phyloP scores from a whole-genome alignment of 306 rosid genomes.

The Malus sylvestris region DNA sequence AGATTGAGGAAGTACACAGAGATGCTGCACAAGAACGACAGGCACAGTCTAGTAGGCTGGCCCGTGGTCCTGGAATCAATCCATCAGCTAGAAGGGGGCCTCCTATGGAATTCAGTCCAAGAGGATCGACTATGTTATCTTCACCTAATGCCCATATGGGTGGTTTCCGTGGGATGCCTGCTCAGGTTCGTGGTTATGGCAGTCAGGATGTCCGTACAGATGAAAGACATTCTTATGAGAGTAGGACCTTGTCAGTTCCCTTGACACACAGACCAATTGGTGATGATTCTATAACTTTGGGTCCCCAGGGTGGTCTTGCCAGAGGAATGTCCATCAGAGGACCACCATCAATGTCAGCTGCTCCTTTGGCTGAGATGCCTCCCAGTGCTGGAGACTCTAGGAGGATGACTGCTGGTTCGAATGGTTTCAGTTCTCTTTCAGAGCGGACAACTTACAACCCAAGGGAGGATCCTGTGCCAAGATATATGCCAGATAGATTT shows the following conservation, averaged over 20 bases:
- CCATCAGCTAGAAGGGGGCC: constrained; percentile 52
- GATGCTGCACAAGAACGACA: constrained; percentile 97
- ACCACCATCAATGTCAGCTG: constrained; percentile 40
- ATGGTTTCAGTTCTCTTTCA: constrained; percentile 47
- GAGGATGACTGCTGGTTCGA: constrained; percentile 44
- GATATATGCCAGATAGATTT: constrained; percentile 40
- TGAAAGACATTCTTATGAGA: constrained; percentile 60
- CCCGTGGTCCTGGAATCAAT: constrained; percentile 62
- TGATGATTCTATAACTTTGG: constrained; percentile 71
- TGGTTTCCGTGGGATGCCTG: constrained; percentile 50
- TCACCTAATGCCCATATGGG: constrained; percentile 59
- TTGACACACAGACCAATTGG: constrained; percentile 54
- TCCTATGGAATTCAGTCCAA: constrained; percentile 57
- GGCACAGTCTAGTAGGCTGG: constrained; percentile 66
- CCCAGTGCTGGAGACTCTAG: constrained; percentile 39
- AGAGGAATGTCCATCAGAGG: constrained; percentile 93
- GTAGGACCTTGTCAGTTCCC: constrained; percentile 55
- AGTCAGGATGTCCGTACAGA: constrained; percentile 71
- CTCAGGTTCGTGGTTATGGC: constrained; percentile 61
- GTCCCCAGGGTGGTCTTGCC: constrained; percentile 95
- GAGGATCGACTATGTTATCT: constrained; percentile 55
- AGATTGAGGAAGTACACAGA: constrained; percentile 96
- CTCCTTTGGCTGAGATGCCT: constrained; percentile 35
- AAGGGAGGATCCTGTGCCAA: constrained; percentile 47
- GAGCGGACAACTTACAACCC: constrained; percentile 36